Conservation (phyloP, 768 basidiomycete genomes). For the Pleurotus sapidus region DNA sequence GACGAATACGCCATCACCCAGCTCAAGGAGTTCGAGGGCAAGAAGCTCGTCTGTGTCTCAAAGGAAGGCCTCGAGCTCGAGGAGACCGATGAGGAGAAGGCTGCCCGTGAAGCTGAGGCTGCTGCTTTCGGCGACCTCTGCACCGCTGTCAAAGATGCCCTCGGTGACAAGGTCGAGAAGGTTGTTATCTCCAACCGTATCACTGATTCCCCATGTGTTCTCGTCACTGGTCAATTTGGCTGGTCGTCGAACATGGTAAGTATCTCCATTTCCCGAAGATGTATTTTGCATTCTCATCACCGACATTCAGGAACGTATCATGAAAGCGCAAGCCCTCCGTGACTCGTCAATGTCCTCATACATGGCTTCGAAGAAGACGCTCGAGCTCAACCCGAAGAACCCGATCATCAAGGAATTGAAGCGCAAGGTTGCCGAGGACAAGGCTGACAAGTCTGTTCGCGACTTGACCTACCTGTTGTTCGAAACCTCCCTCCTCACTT, state of each 20-base stretch:
- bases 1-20: constrained; percentile 99
- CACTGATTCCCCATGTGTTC: constrained; percentile 92
- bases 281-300: neutral
- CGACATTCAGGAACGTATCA: constrained; percentile 82
- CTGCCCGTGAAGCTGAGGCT: constrained; percentile 79
- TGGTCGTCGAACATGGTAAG: constrained; percentile 98
- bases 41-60: constrained; percentile 96
- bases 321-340: constrained; percentile 97
- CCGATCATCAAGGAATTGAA: constrained; percentile 95
- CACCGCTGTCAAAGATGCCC: constrained; percentile 94
- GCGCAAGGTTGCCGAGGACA: constrained; percentile 94
- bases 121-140: constrained; percentile 85
- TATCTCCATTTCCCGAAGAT: constrained; percentile 7
- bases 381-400: constrained; percentile 92
- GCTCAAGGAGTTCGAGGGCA: constrained; percentile 98
- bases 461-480: constrained; percentile 95
- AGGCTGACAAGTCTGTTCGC: constrained; percentile 97
- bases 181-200: constrained; percentile 98
- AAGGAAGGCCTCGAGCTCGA: constrained; percentile 99
- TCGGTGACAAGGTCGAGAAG: constrained; percentile 99
- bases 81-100: constrained; percentile 99
- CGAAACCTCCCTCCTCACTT: constrained; percentile 95
- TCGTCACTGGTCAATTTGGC: constrained; percentile 98
- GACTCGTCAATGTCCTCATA: constrained; percentile 98
- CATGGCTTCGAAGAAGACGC: constrained; percentile 98